Base-by-base conservation (phyloP, 495 filamentous ascomycete species). In the Paragyromitra xinjiangensis region DNA sequence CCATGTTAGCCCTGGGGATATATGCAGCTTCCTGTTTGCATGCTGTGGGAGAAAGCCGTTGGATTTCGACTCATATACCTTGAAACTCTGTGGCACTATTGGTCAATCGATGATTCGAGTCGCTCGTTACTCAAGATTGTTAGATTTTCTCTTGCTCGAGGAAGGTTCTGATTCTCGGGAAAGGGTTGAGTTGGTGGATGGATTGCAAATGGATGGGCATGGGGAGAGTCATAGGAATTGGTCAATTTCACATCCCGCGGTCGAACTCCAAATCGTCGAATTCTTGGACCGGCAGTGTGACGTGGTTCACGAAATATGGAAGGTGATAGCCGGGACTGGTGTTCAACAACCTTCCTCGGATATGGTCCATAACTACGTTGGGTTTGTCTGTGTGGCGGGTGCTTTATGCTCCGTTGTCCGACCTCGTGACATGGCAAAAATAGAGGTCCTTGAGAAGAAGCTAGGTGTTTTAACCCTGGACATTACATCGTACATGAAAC, bases 261-360 rank as follows among this genome's bases (percentile, higher is more conserved):
- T 85, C 42, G 80, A 82, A 29, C 42, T 75, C 22, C 80, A 81
- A 55, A 58, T 88, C 14, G 62, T 88, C 24, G 86, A 88, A 51
- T 80, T 88, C 5, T 65, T 88, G 37, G 83, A 85, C 66, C 74
- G 82, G 16, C 87, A 86, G 80, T 84, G 84, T 2, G 85, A 87
- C 19, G 45, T 62, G 1, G 86, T 88, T 53, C 71, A 84, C 5
- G 86, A 87, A 51, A 70, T 78, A n/a, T 88, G 86, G 86, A 75
- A 83, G 51, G 64, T 81, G 19, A 78, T 88, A 51, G 83, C 73
- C 24, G 81, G 83, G 56, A 84, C 84, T 7, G 85, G 82, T 64
- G 84, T 84, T 50, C 83, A 85, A 45, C 84, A 87, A 76, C 79
- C 88, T 5, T 87, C 85, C 29, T 71, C 82, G 16, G 87, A 87